Conservation (phyloP, 2,329 filamentous ascomycete species). For the Chrysosporium queenslandicum region DNA sequence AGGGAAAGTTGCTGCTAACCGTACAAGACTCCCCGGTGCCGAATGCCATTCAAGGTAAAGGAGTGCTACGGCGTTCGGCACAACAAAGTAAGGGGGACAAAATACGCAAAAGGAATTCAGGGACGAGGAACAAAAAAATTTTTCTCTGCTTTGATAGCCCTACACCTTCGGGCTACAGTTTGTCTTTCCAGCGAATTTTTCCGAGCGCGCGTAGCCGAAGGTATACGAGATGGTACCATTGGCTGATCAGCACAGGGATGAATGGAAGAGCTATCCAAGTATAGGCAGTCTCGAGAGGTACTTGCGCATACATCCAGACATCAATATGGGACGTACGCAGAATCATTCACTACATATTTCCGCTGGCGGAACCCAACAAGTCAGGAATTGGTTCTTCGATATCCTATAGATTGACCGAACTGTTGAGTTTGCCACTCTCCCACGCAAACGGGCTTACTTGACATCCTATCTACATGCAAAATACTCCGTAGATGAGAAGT, state of each 20-base stretch:
- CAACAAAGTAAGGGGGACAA: neutral
- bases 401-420: too few species aligned
- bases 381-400: too few species aligned
- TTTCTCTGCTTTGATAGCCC: neutral
- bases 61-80: too few species aligned
- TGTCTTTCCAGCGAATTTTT: neutral
- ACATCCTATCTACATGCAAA: too few species aligned
- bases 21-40: too few species aligned
- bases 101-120: too few species aligned
- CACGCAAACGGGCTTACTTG: too few species aligned
- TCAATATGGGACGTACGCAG: neutral
- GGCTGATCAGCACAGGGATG: conserved; percentile 1
- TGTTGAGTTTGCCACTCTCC: too few species aligned
- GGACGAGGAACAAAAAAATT: neutral
- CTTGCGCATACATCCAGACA: neutral
- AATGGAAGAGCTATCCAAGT: neutral
- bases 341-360: neutral
- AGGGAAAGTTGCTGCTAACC: neutral
- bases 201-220: neutral
- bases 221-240: conserved; percentile 1
- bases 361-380: too few species aligned
- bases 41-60: too few species aligned
- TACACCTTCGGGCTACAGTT: neutral
- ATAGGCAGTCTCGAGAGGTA: neutral
- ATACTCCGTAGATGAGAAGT: too few species aligned